Percentiles rank a stretch among this genome's conserved stretches.
These are phyloP conservation scores for Pseudogymnoascus sp. DNA, from an alignment of 2,329 filamentous ascomycete genomes.

Conservation along the genomic window DNA sequence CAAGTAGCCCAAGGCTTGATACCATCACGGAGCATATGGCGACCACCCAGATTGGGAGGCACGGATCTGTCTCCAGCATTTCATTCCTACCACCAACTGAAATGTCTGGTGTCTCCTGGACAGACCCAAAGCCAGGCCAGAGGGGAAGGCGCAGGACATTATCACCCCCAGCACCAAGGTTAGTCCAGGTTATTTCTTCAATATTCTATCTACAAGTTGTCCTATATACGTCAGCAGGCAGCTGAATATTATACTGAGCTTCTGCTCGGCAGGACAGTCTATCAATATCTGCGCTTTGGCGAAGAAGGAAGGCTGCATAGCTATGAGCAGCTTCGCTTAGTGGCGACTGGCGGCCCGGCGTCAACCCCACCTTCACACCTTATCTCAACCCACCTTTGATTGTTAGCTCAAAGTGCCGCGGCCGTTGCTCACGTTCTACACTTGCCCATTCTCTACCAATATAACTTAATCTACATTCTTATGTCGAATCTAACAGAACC, in stretches of 20 bases:
- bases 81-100: conserved; percentile 19
- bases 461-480: background rate
- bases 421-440: background rate
- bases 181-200: conserved; percentile 19
- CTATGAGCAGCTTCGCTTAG: conserved; percentile 8
- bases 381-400: conserved; percentile 6
- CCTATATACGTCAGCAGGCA: background rate
- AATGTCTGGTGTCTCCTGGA: conserved; percentile 14
- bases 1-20: conserved; percentile 19
- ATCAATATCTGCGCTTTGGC: background rate
- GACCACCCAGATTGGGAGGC: conserved; percentile 20
- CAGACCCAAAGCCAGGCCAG: conserved; percentile 13
- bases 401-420: conserved; percentile 5
- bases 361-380: conserved; percentile 5
- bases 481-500: conserved; percentile 11
- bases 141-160: conserved; percentile 23
- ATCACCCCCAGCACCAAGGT: conserved; percentile 33
- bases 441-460: background rate
- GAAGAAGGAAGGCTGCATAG: conserved; percentile 16
- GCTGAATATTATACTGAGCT: background rate
- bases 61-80: conserved; percentile 22
- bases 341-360: background rate
- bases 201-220: background rate
- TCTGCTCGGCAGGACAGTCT: background rate
- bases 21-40: conserved; percentile 28